Evolutionary conservation across 768 basidiomycete genomes (phyloP).

Genomic region (Rhodotorula sphaerocarpa): DNA sequence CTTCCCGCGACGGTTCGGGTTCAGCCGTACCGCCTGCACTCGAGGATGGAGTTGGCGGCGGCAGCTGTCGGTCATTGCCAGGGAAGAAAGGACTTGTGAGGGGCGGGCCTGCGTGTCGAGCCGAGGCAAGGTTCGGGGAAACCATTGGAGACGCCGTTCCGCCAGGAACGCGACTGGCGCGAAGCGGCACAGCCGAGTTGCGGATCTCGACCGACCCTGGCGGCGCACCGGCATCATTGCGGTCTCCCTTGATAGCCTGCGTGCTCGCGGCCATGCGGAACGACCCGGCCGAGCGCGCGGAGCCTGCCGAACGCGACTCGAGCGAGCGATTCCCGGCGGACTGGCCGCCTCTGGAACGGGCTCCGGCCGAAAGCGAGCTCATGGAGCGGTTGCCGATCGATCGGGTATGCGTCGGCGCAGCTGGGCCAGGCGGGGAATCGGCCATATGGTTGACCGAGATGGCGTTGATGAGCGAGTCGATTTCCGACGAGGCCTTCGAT

Average conservation of each 20-base stretch:
- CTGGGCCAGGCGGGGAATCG: conserved; percentile 32
- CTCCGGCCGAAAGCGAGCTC: too few species aligned
- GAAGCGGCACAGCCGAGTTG: conserved; percentile 15
- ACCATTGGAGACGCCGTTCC: not conserved
- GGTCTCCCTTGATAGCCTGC: not conserved
- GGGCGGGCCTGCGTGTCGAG: not conserved
- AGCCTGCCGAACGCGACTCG: conserved; percentile 34
- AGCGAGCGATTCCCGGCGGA: too few species aligned
- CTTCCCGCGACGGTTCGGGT: too few species aligned
- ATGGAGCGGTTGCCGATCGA: conserved; percentile 41
- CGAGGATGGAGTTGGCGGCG: too few species aligned
- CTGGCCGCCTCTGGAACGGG: too few species aligned
- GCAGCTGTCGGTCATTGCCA: too few species aligned
- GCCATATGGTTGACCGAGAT: conserved; percentile 42
- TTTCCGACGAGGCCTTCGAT: conserved; percentile 38
- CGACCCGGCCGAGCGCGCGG: conserved; percentile 33
- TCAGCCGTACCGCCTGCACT: too few species aligned
- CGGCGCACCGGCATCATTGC: not conserved
- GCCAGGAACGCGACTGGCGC: not conserved
- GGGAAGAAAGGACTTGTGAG: not conserved
- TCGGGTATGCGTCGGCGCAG: conserved; percentile 35
- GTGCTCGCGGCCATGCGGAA: conserved; percentile 15
- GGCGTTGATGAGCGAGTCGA: conserved; percentile 45
- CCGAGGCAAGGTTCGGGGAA: not conserved
- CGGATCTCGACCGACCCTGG: conserved; percentile 3